These are phyloP conservation scores for Barnettozyma vustinii DNA, from an alignment of 805 yeast species.

Conservation along the genomic window DNA sequence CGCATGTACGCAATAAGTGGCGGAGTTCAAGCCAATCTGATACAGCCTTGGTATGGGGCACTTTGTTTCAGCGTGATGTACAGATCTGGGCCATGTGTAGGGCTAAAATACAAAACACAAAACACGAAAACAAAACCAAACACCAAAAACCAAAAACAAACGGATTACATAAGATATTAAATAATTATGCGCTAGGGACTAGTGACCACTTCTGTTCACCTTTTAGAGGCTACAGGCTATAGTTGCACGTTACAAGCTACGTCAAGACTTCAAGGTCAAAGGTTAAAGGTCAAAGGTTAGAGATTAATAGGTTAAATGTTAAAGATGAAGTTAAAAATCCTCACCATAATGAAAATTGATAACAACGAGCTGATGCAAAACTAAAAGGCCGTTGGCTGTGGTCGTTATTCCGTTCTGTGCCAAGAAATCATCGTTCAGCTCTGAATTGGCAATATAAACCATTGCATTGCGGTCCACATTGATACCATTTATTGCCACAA, in stretches of 20 bases:
- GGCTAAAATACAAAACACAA: neutral
- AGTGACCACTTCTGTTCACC: no score
- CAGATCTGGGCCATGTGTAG: neutral
- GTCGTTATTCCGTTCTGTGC: neutral
- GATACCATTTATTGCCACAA: slow-evolving; percentile 20
- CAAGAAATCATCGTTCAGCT: neutral
- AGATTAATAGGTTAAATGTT: neutral
- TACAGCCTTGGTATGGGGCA: neutral
- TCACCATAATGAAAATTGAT: slow-evolving; percentile 2
- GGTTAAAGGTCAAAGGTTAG: no score
- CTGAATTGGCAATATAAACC: slow-evolving; percentile 10
- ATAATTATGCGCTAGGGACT: no score
- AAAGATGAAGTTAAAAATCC: neutral
- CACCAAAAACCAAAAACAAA: no score
- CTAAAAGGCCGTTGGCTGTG: slow-evolving; percentile 5
- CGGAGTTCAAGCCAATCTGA: no score
- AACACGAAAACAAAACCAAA: neutral
- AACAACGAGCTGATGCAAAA: slow-evolving; percentile 4
- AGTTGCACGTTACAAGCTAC: no score
- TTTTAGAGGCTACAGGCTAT: no score
- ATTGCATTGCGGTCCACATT: slow-evolving; percentile 5
- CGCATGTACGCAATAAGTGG: neutral
- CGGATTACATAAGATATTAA: no score
- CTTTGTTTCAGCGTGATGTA: neutral
- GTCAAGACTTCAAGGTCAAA: neutral